A percentile compares a stretch with the other conserved stretches of the same genome.
These are phyloP conservation scores for Verticillium isaacii DNA, from an alignment of 2,329 filamentous ascomycete species.

Conservation along the genomic window DNA sequence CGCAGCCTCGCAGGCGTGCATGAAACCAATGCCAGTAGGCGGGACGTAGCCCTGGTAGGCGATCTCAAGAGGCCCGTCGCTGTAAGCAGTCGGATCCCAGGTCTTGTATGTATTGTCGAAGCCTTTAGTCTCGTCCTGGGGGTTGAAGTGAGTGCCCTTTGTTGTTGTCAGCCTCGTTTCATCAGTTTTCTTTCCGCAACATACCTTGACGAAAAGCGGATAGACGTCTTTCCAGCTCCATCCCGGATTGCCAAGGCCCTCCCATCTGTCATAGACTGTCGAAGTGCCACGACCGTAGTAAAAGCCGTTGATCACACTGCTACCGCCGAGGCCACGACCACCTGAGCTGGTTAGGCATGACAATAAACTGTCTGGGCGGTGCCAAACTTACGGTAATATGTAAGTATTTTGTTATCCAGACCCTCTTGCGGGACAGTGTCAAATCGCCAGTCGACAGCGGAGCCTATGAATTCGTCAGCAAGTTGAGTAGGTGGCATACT, in stretches of 20 bases:
- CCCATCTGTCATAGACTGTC: constrained; percentile 25
- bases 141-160: constrained; percentile 18
- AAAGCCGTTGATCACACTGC: constrained; percentile 25
- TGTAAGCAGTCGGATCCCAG: constrained; percentile 18
- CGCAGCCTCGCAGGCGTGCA: constrained; percentile 15
- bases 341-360: not conserved
- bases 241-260: constrained; percentile 22
- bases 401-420: constrained; percentile 22
- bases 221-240: constrained; percentile 24
- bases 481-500: not conserved
- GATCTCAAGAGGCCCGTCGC: constrained; percentile 18
- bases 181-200: no score
- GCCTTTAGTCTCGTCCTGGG: constrained; percentile 13
- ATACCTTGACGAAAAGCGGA: constrained; percentile 17
- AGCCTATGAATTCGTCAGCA: constrained; percentile 1
- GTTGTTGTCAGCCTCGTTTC: not conserved
- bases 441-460: constrained; percentile 19
- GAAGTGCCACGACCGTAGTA: constrained; percentile 23
- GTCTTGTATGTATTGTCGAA: constrained; percentile 21
- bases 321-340: constrained; percentile 24
- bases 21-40: constrained; percentile 21
- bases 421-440: constrained; percentile 16
- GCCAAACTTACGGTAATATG: constrained; percentile 17
- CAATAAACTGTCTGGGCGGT: not conserved
- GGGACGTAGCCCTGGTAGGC: constrained; percentile 21